A percentile compares a stretch with the other conserved stretches of the same genome.
Evolutionary conservation across 345 rosid genomes (phyloP).

Genomic region (Hypericum perforatum): DNA sequence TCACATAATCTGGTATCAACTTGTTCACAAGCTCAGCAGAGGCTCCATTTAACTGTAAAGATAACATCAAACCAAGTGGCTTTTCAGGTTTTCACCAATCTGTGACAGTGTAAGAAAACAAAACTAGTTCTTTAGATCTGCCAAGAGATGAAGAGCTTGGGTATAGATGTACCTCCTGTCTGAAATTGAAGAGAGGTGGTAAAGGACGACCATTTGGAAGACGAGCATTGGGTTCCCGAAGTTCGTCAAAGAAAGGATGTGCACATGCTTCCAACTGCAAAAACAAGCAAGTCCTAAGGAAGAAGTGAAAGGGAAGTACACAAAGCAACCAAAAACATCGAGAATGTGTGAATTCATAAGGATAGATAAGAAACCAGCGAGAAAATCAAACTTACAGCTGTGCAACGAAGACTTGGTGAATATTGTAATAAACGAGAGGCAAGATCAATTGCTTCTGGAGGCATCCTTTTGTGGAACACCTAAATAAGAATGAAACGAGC

Average conservation of each 20-base stretch:
- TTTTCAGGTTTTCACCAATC: neutral
- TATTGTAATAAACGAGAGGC: conserved; percentile 77
- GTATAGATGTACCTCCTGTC: conserved; percentile 41
- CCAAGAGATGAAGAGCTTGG: neutral
- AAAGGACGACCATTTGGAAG: conserved; percentile 63
- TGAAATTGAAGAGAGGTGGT: conserved; percentile 65
- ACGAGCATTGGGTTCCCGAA: conserved; percentile 66
- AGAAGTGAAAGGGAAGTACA: neutral
- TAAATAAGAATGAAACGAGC: conserved; percentile 12
- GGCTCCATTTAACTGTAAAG: conserved; percentile 48
- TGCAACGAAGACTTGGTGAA: conserved; percentile 69
- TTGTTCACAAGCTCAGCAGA: conserved; percentile 56
- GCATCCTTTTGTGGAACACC: conserved; percentile 79
- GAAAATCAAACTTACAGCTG: conserved; percentile 48
- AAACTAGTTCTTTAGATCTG: neutral
- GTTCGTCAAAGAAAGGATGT: conserved; percentile 80
- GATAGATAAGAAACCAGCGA: neutral
- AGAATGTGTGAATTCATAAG: neutral
- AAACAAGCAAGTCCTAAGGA: neutral
- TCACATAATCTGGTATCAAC: conserved; percentile 61
- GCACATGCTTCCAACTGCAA: conserved; percentile 71
- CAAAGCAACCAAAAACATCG: neutral
- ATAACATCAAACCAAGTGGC: neutral
- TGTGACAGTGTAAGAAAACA: neutral
- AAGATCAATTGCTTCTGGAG: conserved; percentile 87